A percentile compares a stretch with the other conserved stretches of the same genome.
Conservation (phyloP, 192 early-diverging fungal species). For the Lobosporangium transversale region DNA sequence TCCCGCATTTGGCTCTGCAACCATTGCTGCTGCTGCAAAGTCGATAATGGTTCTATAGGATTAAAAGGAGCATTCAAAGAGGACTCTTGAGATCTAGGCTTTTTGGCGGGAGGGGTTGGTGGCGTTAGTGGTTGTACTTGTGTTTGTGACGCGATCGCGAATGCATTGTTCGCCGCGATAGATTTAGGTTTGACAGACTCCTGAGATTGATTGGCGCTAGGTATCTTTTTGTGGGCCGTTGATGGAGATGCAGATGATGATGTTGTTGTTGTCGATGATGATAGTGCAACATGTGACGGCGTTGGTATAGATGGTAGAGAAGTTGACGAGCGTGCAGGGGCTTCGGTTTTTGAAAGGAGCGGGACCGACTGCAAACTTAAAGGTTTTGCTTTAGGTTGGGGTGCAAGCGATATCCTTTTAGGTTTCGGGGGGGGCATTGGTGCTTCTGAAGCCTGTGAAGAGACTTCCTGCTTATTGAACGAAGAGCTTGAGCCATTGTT, state of each 20-base stretch:
- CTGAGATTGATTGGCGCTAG: not conserved
- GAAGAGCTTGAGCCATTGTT: no score
- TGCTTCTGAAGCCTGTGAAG: not conserved
- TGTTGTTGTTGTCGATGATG: not conserved
- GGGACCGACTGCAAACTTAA: constrained; percentile 27
- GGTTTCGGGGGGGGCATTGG: constrained; percentile 42
- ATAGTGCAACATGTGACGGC: not conserved
- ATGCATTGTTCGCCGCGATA: no score
- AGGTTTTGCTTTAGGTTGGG: constrained; percentile 46
- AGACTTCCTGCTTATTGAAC: no score
- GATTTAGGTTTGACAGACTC: constrained; percentile 5
- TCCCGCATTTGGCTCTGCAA: not conserved
- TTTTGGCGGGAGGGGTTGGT: constrained; percentile 6
- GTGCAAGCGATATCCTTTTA: constrained; percentile 41
- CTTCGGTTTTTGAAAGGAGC: constrained; percentile 19
- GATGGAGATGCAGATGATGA: not conserved
- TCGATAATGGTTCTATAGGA: not conserved
- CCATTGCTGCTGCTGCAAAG: constrained; percentile 15
- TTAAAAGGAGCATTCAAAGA: constrained; percentile 3
- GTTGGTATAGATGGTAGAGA: constrained; percentile 3
- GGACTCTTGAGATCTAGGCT: constrained; percentile 27
- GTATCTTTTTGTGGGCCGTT: not conserved
- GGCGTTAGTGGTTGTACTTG: not conserved
- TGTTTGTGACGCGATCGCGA: no score
- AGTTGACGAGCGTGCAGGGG: constrained; percentile 1